Percentiles rank a stretch among this genome's conserved stretches.
phyloP scores from a whole-genome alignment of 2,329 filamentous ascomycete genomes.

The Ambrosiella cleistominuta region DNA sequence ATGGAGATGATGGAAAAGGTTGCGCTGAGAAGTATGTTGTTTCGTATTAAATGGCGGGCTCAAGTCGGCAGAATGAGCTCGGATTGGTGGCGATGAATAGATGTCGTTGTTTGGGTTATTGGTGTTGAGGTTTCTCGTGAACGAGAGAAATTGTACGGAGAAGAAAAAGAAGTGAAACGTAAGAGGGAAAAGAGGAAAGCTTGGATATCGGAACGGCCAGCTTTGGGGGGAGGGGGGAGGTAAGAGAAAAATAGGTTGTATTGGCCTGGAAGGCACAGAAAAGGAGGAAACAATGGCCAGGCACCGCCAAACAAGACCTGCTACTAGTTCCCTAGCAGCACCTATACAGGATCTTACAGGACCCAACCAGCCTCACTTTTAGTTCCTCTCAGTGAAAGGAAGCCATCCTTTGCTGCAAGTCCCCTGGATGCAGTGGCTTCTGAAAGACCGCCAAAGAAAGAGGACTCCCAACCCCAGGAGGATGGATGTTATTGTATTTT shows the following conservation, averaged over 20 bases:
- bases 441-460: too few relatives aligned
- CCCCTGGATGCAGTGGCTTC: too few relatives aligned
- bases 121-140: constrained; percentile 3
- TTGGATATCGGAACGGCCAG: constrained; percentile 4
- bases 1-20: constrained; percentile 14
- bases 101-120: constrained; percentile 3
- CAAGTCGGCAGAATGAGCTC: not conserved
- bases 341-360: not conserved
- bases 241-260: constrained; percentile 7
- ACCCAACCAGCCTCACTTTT: not conserved
- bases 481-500: too few relatives aligned
- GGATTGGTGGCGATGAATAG: not conserved
- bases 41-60: constrained; percentile 14
- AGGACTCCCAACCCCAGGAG: too few relatives aligned
- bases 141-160: not conserved
- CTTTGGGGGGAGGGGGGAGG: not conserved
- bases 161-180: constrained; percentile 6
- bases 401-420: too few relatives aligned
- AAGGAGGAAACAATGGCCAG: not conserved
- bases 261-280: not conserved
- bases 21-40: constrained; percentile 14
- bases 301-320: not conserved
- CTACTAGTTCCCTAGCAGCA: not conserved
- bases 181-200: constrained; percentile 7
- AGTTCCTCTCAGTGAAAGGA: not conserved